phyloP scores from a whole-genome alignment of 768 basidiomycete species.

The Suillus plorans region DNA sequence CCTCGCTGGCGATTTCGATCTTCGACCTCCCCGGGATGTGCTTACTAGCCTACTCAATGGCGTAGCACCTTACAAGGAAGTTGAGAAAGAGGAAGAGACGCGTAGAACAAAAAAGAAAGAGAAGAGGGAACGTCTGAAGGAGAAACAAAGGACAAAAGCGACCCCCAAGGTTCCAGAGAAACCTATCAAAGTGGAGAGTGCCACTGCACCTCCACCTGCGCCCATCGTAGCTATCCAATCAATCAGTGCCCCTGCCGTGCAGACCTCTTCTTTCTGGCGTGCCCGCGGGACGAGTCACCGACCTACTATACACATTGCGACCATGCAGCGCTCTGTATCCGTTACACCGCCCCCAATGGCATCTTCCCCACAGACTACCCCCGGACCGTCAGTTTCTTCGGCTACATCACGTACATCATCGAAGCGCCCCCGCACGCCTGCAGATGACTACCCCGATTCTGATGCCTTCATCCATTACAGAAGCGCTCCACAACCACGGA shows the following conservation, averaged over 20 bases:
- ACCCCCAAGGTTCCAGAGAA: conserved; percentile 36
- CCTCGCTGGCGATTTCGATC: conserved; percentile 74
- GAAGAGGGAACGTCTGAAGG: conserved; percentile 46
- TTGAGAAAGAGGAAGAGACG: conserved; percentile 60
- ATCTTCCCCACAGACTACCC: conserved; percentile 70
- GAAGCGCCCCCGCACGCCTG: conserved; percentile 75
- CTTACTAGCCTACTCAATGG: conserved; percentile 80
- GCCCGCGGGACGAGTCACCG: conserved; percentile 41
- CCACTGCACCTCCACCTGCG: conserved; percentile 19
- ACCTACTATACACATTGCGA: conserved; percentile 71
- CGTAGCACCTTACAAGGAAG: conserved; percentile 60
- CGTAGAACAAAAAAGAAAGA: conserved; percentile 55
- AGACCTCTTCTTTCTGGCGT: conserved; percentile 60
- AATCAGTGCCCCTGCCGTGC: conserved; percentile 30
- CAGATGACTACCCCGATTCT: conserved; percentile 44
- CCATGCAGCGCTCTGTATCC: conserved; percentile 67
- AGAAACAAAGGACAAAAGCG: conserved; percentile 43
- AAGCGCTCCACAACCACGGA: conserved; percentile 41
- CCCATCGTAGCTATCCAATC: conserved; percentile 20
- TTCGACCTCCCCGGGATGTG: conserved; percentile 66
- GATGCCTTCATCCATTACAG: background rate
- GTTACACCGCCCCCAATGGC: conserved; percentile 71
- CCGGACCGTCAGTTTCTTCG: conserved; percentile 73
- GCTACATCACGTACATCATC: conserved; percentile 76
- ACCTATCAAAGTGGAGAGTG: conserved; percentile 20